Evolutionary conservation across 2,329 filamentous ascomycete genomes (phyloP), one percentile per base, ranked within the genome.

Genomic region (Aotearoamyces nothofagi): DNA sequence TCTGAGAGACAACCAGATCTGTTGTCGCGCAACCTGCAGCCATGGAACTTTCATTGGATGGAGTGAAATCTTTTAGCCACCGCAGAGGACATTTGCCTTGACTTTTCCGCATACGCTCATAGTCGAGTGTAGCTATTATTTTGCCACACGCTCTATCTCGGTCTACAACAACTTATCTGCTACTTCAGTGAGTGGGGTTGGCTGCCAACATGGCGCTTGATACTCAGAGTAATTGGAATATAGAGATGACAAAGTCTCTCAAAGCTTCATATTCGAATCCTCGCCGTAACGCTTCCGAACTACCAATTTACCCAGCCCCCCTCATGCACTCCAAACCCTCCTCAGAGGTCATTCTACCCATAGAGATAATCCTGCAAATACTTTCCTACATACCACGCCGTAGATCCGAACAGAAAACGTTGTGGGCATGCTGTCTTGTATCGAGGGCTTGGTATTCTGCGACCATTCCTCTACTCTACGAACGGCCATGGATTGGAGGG

Each of bases 361-460:
- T 40, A 17, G 48, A 51, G 33, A 44, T 50, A 20, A 41, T 51
- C 16, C 31, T 37, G 15, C 40, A 45, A 2, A 49, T 51, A 24
- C 31, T 50, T 6, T 35, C 31, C 26, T 46, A 38, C 31, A 40
- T 50, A 24, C 42, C 45, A n/a, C 37, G 23, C 13, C 29, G 35
- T 7, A 5, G 22, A 8, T 15, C 27, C 4, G 29, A 31, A 7
- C 47, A 50, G 26, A 22, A 30, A 6, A 44, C 39, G 1, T 34
- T 51, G 15, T 43, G 42, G 39, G 33, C 46, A 14, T 49, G 43
- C 35, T 29, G 37, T 4, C 37, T 49, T 10, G 39, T 49, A 5
- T 49, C 43, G 9, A 43, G 45, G 5, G 28, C 41, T 15, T 51
- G 46, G 46, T 50, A 50, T 30, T 27, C 32, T 6, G 39, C 42